Conservation (phyloP, 352 stramenopile genomes). For the Globisporangium perplexum region DNA sequence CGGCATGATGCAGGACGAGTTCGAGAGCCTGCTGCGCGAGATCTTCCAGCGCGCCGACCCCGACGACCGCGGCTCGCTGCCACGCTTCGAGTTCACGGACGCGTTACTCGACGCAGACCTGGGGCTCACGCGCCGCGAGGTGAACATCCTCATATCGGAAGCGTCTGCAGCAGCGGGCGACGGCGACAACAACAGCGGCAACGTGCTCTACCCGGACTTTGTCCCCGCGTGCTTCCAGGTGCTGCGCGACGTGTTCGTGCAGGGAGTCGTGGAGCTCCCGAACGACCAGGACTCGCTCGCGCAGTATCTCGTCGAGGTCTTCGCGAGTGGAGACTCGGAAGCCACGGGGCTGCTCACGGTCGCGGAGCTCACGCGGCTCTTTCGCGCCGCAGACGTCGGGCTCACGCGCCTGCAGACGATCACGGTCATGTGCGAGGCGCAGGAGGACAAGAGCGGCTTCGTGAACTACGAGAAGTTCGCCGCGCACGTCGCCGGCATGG, state of each 20-base stretch:
- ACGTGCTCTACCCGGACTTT: slow-evolving; percentile 46
- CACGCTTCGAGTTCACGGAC: slow-evolving; percentile 57
- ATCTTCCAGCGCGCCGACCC: slow-evolving; percentile 66
- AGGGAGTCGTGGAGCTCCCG: slow-evolving; percentile 54
- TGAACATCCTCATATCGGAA: slow-evolving; percentile 76
- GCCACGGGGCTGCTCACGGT: slow-evolving; percentile 55
- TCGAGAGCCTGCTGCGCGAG: slow-evolving; percentile 71
- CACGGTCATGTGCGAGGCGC: slow-evolving; percentile 55
- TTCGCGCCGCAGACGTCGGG: slow-evolving; percentile 56
- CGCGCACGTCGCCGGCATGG: slow-evolving; percentile 59
- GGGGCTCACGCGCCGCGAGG: slow-evolving; percentile 55
- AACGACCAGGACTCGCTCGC: slow-evolving; percentile 61
- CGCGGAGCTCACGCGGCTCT: slow-evolving; percentile 47
- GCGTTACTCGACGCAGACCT: slow-evolving; percentile 64
- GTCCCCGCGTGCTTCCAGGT: slow-evolving; percentile 57
- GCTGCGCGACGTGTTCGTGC: slow-evolving; percentile 41
- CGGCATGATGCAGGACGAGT: slow-evolving; percentile 76
- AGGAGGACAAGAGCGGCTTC: slow-evolving; percentile 72
- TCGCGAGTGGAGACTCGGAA: slow-evolving; percentile 62
- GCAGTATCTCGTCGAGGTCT: slow-evolving; percentile 70
- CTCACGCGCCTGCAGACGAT: slow-evolving; percentile 78
- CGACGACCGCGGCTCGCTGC: slow-evolving; percentile 40
- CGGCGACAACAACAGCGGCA: slow-evolving; percentile 20
- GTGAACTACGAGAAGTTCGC: slow-evolving; percentile 75
- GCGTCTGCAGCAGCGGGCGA: not conserved